Evolutionary conservation across 768 basidiomycete genomes (phyloP), one percentile per base, ranked within the genome.

Genomic region (Mycena rosella): DNA sequence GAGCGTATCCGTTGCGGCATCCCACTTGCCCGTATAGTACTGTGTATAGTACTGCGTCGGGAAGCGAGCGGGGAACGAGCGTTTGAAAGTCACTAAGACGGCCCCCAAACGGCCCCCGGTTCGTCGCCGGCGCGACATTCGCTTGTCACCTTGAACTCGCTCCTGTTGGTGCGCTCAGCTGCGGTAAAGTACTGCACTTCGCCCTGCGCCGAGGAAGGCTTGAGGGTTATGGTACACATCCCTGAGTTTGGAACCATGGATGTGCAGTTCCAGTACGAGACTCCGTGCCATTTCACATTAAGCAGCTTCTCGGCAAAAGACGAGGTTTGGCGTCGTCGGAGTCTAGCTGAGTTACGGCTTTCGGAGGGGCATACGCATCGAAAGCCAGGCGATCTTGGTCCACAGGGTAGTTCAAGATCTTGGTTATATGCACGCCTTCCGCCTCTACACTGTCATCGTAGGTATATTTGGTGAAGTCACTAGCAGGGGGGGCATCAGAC

Each of bases 391-490:
- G 32, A 18, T 68, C 67, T 22, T 56, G 8, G 40, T 65, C 71
- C 13, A 51, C 11, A 10, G 71, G 63, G 47, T 72, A 66, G 36
- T 69, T 69, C 29, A 63, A 15, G n/a, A 72, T 66, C 38, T 72
- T 65, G 30, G 32, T 29, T 6, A 66, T 29, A 22, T 68, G 59
- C 13, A 64, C 34, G 24, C 56, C 36, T 48, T 63, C 49, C 6
- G 49, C 36, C 24, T 71, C 68, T 5, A 61, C 8, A 45, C 53
- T 71, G n/a, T 68, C 70, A 24, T 67, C 60, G 26, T 71, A 71
- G 20, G 30, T 32, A 32, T 61, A 71, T n/a, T 68, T 58, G 0
- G 22, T 2, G 26, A 60, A 60, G 29, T 68, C 62, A 3, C 64
- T 65, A 22, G 15, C 20, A 45, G 14, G 26, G 17, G n/a, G n/a